Base-by-base conservation (phyloP, 441 rosid genomes). In the Eugenia klotzschiana region DNA sequence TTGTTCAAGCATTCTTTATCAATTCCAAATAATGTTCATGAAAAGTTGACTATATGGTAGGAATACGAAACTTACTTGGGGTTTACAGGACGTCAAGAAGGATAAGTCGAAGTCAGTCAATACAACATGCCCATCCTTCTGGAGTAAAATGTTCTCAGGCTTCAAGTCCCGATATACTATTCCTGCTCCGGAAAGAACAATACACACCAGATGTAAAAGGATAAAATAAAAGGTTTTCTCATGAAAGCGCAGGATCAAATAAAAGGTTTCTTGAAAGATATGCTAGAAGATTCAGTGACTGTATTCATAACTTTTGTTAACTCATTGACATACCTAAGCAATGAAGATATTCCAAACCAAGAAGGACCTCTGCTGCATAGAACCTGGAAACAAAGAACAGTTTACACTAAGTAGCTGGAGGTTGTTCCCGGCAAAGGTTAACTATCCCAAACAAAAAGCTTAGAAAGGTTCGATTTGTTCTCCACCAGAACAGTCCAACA, bases 61-160 rank as follows among this genome's bases (percentile, higher is more conserved):
- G 80, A 87, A 83, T 46, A 46, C 46, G 37, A 54, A 79, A 51
- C 88, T 22, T 90, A 97, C 99, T 84, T 91, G 96, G 58, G 98
- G 98, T 88, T 89, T 92, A 85, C 95, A 93, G 85, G 92, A 69
- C 23, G 98, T 89, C 96, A 93, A 86, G 84, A 95, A 95, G 79
- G 98, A 97, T 87, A 95, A 89, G 91, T 97, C 99, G 64, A 97
- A 97, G 90, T 97, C 99, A 5, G 97, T 92, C 86, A 97, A 83
- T 79, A 95, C 91, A 52, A 92, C 72, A 86, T 95, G 98, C 11
- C 99, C 99, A 80, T 94, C 97, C 91, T 92, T 91, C 87, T 92
- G 93, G 83, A 97, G 91, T 84, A 97, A 88, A 81, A 97, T 93
- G 87, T 97, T 97, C 86, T 97, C 99, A 79, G 98, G 99, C 94